Conservation (phyloP, 768 basidiomycete species). For the Rhizopogon roseolus region DNA sequence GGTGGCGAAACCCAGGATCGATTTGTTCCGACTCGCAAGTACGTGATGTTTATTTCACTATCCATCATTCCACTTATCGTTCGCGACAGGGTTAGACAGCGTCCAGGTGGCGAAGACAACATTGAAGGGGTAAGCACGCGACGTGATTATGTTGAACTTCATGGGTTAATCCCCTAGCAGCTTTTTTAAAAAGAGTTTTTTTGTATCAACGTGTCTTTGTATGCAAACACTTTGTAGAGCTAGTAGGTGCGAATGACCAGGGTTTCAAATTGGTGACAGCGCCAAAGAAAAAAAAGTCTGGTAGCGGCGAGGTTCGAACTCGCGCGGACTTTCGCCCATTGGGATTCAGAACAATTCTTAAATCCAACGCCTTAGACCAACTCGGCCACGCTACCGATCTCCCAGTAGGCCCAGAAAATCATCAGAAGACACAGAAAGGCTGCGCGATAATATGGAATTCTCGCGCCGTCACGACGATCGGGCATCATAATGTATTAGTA, state of each 20-base stretch:
- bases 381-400: constrained; percentile 72
- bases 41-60: constrained; percentile 8
- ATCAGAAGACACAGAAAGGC: too few species aligned
- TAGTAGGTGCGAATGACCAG: neutral
- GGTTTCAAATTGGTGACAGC: too few species aligned
- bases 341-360: constrained; percentile 68
- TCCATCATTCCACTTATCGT: neutral
- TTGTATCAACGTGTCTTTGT: neutral
- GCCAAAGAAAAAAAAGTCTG: constrained; percentile 32
- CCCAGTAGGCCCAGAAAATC: neutral
- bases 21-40: constrained; percentile 73
- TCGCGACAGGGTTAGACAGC: constrained; percentile 52
- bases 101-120: constrained; percentile 63
- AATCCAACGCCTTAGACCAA: constrained; percentile 91
- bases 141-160: constrained; percentile 1
- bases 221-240: neutral
- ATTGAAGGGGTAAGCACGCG: constrained; percentile 36
- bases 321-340: constrained; percentile 82
- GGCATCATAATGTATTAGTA: too few species aligned
- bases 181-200: constrained; percentile 18
- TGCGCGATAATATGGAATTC: too few species aligned
- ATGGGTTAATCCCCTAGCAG: constrained; percentile 10
- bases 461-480: too few species aligned
- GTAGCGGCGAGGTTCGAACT: constrained; percentile 91
- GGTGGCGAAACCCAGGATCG: constrained; percentile 34